Evolutionary conservation across 1,284 basidiomycete genomes (phyloP), one percentile per base, ranked within the genome.

Genomic region (Irpex rosettiformis): DNA sequence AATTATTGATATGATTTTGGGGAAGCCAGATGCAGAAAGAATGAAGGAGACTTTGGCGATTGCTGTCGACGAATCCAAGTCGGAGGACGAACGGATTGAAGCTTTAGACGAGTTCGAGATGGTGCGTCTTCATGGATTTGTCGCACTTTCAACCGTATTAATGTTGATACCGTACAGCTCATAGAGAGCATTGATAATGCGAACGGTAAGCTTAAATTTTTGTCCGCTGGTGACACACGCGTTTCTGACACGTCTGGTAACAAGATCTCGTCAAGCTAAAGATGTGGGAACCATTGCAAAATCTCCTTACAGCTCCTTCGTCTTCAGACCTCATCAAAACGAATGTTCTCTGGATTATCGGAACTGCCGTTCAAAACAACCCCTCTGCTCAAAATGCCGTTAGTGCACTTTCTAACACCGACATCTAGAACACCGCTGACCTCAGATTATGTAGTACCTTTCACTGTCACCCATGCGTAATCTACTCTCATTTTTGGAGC

Each of bases 161-260:
- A 51, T 8, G 13, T n/a, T 5, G 30, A 6, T 33, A 7, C 8
- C 52, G 52, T 58, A 16, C 66, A 94, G 94, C 79, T 98, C 25
- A 83, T 98, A 63, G 95, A 98, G 72, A 83, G 86, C 51, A 94
- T 99, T 58, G 96, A 99, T 70, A 99, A 99, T 72, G 96, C 96
- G 2, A 98, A 95, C 70, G 88, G 91, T 91, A 64, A 59, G 81
- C n/a, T n/a, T 55, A 24, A 3, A 40, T 6, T 21, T 37, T 6
- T 40, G 30, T 62, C 18, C 57, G 57, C 8, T 4, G 8, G 16
- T 49, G 62, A 45, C 52, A 22, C 43, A 37, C 1, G 5, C 33
- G 10, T 11, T 11, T 2, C 4, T n/a, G n/a, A n/a, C n/a, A 24
- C 25, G 13, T 28, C 27, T 47, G 18, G 52, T 6, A 3, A 48